Evolutionary conservation across 2,329 filamentous ascomycete genomes (phyloP).

Genomic region (Aureobasidium namibiae): DNA sequence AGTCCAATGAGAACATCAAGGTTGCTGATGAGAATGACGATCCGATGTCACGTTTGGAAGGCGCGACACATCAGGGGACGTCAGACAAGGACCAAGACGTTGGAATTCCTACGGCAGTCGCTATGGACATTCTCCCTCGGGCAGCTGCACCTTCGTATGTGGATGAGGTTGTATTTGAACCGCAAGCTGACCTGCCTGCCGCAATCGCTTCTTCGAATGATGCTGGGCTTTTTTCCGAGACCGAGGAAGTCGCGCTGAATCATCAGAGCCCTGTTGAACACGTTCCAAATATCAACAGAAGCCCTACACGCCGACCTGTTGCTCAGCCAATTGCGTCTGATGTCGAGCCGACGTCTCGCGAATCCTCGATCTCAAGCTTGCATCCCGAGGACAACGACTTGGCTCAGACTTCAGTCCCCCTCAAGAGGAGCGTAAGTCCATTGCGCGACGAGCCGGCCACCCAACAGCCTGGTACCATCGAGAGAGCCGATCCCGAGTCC

Average conservation of each 20-base stretch:
- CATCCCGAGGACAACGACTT: neutral
- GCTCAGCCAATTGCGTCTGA: neutral
- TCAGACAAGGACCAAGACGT: neutral
- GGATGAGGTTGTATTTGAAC: neutral
- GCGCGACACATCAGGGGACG: neutral
- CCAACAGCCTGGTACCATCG: neutral
- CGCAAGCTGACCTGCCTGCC: neutral
- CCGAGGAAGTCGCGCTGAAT: neutral
- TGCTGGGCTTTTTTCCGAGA: neutral
- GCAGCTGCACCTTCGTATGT: neutral
- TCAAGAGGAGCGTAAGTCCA: neutral
- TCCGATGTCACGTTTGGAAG: neutral
- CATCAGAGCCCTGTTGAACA: neutral
- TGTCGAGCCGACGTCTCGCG: neutral
- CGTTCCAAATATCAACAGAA: neutral
- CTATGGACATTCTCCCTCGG: neutral
- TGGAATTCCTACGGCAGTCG: neutral
- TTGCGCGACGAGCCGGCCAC: neutral
- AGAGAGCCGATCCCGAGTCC: neutral
- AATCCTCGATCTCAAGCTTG: neutral
- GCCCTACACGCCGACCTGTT: slow-evolving; percentile 1
- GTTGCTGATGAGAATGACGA: neutral
- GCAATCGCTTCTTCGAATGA: neutral
- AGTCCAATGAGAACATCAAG: slow-evolving; percentile 1
- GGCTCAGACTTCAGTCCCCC: neutral